phyloP scores from a whole-genome alignment of 352 stramenopile species.

The Phytopythium oedochilum region DNA sequence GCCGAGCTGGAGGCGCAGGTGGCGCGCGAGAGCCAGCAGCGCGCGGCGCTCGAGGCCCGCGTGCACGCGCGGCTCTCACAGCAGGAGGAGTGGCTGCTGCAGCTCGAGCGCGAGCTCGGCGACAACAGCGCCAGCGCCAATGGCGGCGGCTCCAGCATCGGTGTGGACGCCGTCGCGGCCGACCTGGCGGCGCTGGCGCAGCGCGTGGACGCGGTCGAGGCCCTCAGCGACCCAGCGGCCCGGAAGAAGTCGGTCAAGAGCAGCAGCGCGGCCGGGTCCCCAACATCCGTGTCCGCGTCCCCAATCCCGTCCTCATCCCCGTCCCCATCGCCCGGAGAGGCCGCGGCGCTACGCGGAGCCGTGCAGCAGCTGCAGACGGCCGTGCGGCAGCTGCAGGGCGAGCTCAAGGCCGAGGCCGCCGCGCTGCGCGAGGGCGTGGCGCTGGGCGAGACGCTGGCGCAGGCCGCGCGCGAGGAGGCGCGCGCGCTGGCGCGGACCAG shows the following conservation, averaged over 20 bases:
- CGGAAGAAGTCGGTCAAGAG: too few relatives aligned
- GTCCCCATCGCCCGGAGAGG: background rate
- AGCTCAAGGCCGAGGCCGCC: conserved; percentile 27
- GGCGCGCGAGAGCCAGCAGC: conserved; percentile 56
- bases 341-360: too few relatives aligned
- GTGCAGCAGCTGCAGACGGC: conserved; percentile 33
- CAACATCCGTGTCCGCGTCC: too few relatives aligned
- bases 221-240: background rate
- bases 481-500: conserved; percentile 38
- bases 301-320: too few relatives aligned
- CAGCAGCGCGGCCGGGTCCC: too few relatives aligned
- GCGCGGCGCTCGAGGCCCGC: conserved; percentile 49
- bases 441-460: conserved; percentile 36
- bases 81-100: conserved; percentile 78
- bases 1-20: conserved; percentile 67
- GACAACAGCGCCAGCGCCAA: too few relatives aligned
- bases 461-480: conserved; percentile 35
- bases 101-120: conserved; percentile 65
- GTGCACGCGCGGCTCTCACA: conserved; percentile 45
- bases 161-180: background rate
- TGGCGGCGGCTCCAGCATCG: too few relatives aligned
- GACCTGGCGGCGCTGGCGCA: background rate
- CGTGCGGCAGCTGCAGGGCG: conserved; percentile 30
- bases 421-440: conserved; percentile 33
- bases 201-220: background rate